Evolutionary conservation across 1,284 basidiomycete genomes (phyloP), one percentile per base, ranked within the genome.

Genomic region (Apiotrichum siamense): DNA sequence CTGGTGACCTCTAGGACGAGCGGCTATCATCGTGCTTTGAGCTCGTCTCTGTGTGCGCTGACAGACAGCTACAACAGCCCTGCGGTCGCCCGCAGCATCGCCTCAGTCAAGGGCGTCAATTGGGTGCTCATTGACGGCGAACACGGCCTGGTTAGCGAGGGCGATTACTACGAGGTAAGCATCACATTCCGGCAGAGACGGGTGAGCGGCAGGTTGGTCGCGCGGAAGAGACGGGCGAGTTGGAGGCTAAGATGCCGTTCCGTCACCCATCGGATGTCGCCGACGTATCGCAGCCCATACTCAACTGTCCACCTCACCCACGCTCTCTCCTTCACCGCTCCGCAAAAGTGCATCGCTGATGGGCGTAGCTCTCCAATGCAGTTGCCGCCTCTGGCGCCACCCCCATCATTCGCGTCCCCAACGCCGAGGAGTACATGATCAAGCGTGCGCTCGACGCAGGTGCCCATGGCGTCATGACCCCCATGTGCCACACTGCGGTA

Each of bases 371-470:
- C 44, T 45, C 42, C 55, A 66, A 59, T 59, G 63, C 58, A 26
- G 53, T 59, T 13, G 56, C 58, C 2, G 42, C 50, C 5, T 42
- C n/a, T 11, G 66, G 63, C 5, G 60, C 52, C 11, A 58, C 57
- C 21, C 66, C 70, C 2, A 64, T 71, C 49, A 57, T 71, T 29
- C 66, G 71, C n/a, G 55, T 73, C 13, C 67, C 71, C 15, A 63
- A 58, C 11, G 65, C 64, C 17, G 66, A 66, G 42, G 56, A 58
- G 25, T 64, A 51, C 40, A 51, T 67, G 48, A 57, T 73, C 51
- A 72, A 73, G 59, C 59, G 71, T 10, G 71, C 67, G 10, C 61
- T 73, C 23, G 71, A 73, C 50, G 55, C 66, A 2, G 71, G 71
- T 24, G 67, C 60, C 1, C 60, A 64, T 47, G 61, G 61, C n/a